Percentiles rank a stretch among this genome's conserved stretches.
These are phyloP conservation scores for Pseudocercospora crystallina DNA, from an alignment of 2,329 filamentous ascomycete species.

Conservation along the genomic window DNA sequence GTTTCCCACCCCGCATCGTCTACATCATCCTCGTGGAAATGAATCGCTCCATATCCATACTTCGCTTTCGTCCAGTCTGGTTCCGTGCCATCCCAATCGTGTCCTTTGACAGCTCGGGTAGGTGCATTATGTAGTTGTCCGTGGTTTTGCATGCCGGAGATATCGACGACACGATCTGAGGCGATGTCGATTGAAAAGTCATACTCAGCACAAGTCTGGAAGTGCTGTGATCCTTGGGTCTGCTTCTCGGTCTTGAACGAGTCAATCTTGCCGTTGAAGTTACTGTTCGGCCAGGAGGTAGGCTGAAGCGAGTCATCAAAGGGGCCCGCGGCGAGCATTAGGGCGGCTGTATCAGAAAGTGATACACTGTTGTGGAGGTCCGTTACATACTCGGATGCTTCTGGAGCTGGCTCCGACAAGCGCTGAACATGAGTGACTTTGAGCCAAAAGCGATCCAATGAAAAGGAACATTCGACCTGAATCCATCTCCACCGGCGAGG, in stretches of 20 bases:
- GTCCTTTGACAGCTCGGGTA: slow-evolving; percentile 1
- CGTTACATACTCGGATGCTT: neutral
- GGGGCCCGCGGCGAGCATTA: neutral
- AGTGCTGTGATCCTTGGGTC: neutral
- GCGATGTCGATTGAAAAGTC: neutral
- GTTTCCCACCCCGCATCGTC: slow-evolving; percentile 4
- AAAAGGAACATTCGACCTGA: neutral
- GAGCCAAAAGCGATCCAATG: neutral
- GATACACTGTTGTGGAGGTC: neutral
- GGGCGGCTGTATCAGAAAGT: neutral
- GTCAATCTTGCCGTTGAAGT: slow-evolving; percentile 8
- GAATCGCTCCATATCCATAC: slow-evolving; percentile 1
- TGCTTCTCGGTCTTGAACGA: neutral
- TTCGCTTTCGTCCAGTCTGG: slow-evolving; percentile 5
- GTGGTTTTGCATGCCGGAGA: slow-evolving; percentile 1
- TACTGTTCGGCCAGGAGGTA: neutral
- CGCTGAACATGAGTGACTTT: neutral
- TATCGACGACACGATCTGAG: slow-evolving; percentile 2
- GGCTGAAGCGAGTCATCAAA: neutral
- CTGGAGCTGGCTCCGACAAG: neutral
- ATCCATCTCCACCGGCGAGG: slow-evolving; percentile 5
- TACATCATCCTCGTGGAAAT: slow-evolving; percentile 8
- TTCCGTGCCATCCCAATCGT: slow-evolving; percentile 1
- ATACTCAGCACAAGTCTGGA: slow-evolving; percentile 1
- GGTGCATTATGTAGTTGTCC: neutral